Percentiles rank a stretch among this genome's conserved stretches.
Evolutionary conservation across 2,329 filamentous ascomycete genomes (phyloP).

Genomic region (Botryotinia narcissicola): DNA sequence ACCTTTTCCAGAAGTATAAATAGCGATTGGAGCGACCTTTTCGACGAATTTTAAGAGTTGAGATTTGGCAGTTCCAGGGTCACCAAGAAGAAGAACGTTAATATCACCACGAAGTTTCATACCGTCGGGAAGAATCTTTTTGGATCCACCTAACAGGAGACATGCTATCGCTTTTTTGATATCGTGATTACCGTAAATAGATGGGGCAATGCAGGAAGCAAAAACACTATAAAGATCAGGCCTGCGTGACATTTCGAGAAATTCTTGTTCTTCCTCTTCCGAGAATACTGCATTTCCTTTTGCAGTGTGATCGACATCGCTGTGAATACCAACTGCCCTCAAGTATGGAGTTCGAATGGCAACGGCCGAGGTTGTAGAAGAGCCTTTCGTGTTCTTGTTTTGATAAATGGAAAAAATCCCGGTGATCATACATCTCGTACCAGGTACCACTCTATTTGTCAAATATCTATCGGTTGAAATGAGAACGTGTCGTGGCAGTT

Average conservation of each 20-base stretch:
- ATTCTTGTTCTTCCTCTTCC: slow-evolving; percentile 97
- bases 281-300: slow-evolving; percentile 83
- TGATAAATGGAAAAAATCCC: slow-evolving; percentile 98
- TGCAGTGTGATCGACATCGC: slow-evolving; percentile 82
- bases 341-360: slow-evolving; percentile 95
- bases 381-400: slow-evolving; percentile 80
- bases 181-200: slow-evolving; percentile 92
- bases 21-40: slow-evolving; percentile 92
- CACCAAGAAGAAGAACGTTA: slow-evolving; percentile 93
- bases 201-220: slow-evolving; percentile 89
- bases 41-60: slow-evolving; percentile 97
- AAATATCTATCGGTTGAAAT: slow-evolving; percentile 96
- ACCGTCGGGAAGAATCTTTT: slow-evolving; percentile 95
- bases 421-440: slow-evolving; percentile 91
- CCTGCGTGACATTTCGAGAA: slow-evolving; percentile 81
- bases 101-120: slow-evolving; percentile 98
- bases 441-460: slow-evolving; percentile 92
- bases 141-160: slow-evolving; percentile 88
- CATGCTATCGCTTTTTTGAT: slow-evolving; percentile 98
- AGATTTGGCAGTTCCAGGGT: slow-evolving; percentile 97
- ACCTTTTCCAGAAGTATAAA: slow-evolving; percentile 98
- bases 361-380: slow-evolving; percentile 72
- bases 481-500: slow-evolving; percentile 89
- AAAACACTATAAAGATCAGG: slow-evolving; percentile 92
- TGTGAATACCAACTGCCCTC: slow-evolving; percentile 86